Evolutionary conservation across 23 red algal species (phyloP).

Genomic region (Gracilaria gracilis): DNA sequence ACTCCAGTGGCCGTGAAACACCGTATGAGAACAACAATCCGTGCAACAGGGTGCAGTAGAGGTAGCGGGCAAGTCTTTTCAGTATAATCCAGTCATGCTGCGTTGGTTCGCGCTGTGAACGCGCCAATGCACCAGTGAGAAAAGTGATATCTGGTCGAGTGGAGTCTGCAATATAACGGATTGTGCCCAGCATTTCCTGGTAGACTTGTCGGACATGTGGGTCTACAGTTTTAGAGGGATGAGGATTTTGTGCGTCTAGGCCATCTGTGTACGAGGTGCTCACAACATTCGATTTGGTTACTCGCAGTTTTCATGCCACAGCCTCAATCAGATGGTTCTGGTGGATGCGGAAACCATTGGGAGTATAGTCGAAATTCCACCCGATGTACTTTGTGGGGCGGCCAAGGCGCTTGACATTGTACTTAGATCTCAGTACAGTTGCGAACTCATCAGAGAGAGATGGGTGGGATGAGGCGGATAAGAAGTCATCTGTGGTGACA

Average conservation of each 20-base stretch:
- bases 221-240: too few species aligned
- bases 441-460: neutral
- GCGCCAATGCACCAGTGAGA: neutral
- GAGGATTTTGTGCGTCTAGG: too few species aligned
- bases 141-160: neutral
- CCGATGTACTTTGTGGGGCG: neutral
- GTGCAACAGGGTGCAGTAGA: neutral
- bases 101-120: neutral
- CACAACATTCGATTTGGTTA: too few species aligned
- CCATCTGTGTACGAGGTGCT: too few species aligned
- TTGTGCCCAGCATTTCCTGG: neutral
- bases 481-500: neutral
- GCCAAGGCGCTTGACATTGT: slow-evolving; percentile 5
- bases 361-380: neutral
- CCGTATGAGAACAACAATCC: neutral
- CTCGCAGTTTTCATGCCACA: too few species aligned
- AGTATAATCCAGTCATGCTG: neutral
- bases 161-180: neutral
- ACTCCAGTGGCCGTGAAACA: neutral
- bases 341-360: neutral
- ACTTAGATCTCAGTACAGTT: neutral
- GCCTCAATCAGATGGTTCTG: neutral
- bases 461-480: neutral
- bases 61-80: neutral
- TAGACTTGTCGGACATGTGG: too few species aligned